phyloP scores from a whole-genome alignment of 306 rosid genomes.

The Cucumis hystrix region DNA sequence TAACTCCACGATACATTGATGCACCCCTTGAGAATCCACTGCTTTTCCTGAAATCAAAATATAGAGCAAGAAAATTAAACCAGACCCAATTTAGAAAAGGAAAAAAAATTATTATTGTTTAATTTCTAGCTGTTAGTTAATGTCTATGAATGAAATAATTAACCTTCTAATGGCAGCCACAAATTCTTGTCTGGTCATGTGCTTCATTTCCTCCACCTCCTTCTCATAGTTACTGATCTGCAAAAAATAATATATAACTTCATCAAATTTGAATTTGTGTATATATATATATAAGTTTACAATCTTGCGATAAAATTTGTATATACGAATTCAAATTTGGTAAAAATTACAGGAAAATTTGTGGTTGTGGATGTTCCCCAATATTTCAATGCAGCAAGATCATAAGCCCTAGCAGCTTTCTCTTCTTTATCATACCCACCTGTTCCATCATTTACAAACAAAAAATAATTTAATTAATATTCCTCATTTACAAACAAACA shows the following conservation, averaged over 20 bases:
- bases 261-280: no score
- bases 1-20: constrained; percentile 98
- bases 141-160: not conserved
- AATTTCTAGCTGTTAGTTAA: no score
- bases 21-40: constrained; percentile 99
- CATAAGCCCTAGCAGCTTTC: constrained; percentile 97
- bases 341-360: constrained; percentile 55
- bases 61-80: not conserved
- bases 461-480: not conserved
- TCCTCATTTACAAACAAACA: not conserved
- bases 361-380: constrained; percentile 99
- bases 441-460: constrained; percentile 7
- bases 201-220: constrained; percentile 94
- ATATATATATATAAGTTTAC: no score
- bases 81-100: not conserved
- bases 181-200: constrained; percentile 98
- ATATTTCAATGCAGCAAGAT: constrained; percentile 92
- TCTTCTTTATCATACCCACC: constrained; percentile 99
- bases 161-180: constrained; percentile 95
- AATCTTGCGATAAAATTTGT: no score
- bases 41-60: constrained; percentile 58
- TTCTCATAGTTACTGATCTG: constrained; percentile 89
- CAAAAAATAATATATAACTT: not conserved
- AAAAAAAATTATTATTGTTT: no score
- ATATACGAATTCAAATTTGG: not conserved